These are phyloP conservation scores for Parachlorella kessleri DNA, from an alignment of 139 green algal species.

Conservation along the genomic window DNA sequence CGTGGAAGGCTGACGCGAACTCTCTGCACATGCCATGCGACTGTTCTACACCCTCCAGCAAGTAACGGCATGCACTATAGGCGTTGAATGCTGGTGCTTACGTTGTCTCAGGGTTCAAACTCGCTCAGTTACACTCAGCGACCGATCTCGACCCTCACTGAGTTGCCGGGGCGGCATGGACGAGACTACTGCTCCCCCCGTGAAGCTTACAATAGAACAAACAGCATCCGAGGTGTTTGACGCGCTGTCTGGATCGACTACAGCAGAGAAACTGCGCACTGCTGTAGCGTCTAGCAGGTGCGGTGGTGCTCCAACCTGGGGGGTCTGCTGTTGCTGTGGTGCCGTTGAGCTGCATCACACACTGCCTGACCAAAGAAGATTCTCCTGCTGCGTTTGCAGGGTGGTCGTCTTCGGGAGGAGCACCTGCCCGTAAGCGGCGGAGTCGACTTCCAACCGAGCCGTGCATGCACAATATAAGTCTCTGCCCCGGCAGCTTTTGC, in stretches of 20 bases:
- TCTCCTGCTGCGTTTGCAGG: not conserved
- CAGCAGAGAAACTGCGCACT: slow-evolving; percentile 20
- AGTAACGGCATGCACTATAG: too few relatives aligned
- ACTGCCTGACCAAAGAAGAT: not conserved
- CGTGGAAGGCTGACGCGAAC: too few relatives aligned
- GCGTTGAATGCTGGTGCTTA: too few relatives aligned
- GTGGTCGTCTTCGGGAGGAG: slow-evolving; percentile 38
- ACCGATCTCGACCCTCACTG: too few relatives aligned
- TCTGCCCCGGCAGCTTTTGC: not conserved
- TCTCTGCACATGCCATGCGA: too few relatives aligned
- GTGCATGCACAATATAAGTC: too few relatives aligned
- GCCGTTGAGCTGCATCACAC: not conserved
- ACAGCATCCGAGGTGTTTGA: slow-evolving; percentile 13
- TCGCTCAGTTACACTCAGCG: too few relatives aligned
- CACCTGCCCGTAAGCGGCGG: slow-evolving; percentile 29
- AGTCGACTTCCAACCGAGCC: not conserved
- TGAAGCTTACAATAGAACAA: not conserved
- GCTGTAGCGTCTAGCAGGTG: slow-evolving; percentile 18
- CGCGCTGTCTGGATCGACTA: slow-evolving; percentile 3
- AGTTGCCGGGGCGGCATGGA: too few relatives aligned
- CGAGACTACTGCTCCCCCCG: too few relatives aligned
- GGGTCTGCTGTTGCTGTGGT: not conserved
- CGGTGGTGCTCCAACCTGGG: not conserved
- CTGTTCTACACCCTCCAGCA: too few relatives aligned
- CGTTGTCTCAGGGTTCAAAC: too few relatives aligned